Evolutionary conservation across 1,139 yeast species (phyloP), one percentile per base, ranked within the genome.

Genomic region (Kurtzmaniella quercitrusa): DNA sequence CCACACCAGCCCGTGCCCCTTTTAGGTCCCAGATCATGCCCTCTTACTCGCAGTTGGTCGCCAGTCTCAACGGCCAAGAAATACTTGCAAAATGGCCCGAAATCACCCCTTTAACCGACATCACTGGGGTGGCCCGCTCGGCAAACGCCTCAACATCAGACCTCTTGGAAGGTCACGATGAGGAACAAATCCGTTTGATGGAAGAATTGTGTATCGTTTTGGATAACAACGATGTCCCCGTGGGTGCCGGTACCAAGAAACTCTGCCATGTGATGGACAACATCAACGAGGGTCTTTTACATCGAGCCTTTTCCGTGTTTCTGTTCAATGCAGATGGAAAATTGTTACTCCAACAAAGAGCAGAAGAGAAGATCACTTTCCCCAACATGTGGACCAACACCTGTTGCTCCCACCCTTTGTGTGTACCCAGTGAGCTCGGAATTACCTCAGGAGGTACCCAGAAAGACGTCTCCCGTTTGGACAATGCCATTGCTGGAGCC

Each of bases 311-410:
- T 61, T 88, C 96, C 24, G 97, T 91, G 25, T 93, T 93, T 59
- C 70, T 91, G 47, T 94, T 93, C 70, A 85, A 90, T 63, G 80
- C 77, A 39, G 79, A 87, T 42, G 82, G 82, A 47, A 77, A 85
- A 66, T 75, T 94, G 51, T 74, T 93, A 52, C 75, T 93, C 54
- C 98, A 93, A 66, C 95, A 89, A 67, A 81, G 99, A 56, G 98
- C 99, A 0, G 83, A 83, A 47, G 98, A 93, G 62, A 93, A 93
- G 66, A 93, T 93, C 68, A 93, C 99, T 1, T 93, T 93, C 65
- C 95, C 98, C 1, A 81, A 80, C 47, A 81, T 89, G 85, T 93
- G 99, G 99, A 93, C 99, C 37, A 93, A 93, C 63, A 94, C 99
- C 2, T 94, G 98, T 66, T 93, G 99, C 63, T 91, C 98, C 0